Evolutionary conservation across 805 yeast species (phyloP).

Genomic region (Komagataella pastoris): DNA sequence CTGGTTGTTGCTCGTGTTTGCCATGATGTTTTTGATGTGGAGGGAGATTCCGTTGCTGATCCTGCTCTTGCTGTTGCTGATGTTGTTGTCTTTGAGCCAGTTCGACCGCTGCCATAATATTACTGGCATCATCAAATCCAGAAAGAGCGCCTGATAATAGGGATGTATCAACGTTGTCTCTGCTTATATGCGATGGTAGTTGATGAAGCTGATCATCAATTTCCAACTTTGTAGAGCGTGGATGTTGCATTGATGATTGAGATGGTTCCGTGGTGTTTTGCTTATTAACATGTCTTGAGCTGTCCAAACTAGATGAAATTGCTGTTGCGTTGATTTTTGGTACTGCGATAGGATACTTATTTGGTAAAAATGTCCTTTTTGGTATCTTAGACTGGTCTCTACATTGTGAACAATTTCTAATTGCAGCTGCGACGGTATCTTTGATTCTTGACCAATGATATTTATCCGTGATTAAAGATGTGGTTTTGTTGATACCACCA

Average conservation of each 20-base stretch:
- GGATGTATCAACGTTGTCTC: conserved; percentile 13
- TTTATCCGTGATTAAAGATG: conserved; percentile 60
- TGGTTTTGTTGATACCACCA: conserved; percentile 82
- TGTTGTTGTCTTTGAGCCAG: conserved; percentile 29
- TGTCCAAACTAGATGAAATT: neutral
- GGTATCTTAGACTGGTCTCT: conserved; percentile 24
- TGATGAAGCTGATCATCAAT: conserved; percentile 3
- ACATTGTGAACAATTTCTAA: conserved; percentile 67
- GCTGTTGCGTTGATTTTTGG: neutral
- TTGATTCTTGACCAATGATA: conserved; percentile 91
- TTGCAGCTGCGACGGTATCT: conserved; percentile 71
- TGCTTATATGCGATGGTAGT: conserved; percentile 6
- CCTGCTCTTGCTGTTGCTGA: conserved; percentile 4
- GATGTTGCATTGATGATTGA: neutral
- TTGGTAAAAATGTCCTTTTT: conserved; percentile 4
- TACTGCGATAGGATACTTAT: conserved; percentile 6
- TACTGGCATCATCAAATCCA: conserved; percentile 19
- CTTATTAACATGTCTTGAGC: neutral
- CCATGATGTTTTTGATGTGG: conserved; percentile 8
- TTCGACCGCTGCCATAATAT: conserved; percentile 47
- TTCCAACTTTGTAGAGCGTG: neutral
- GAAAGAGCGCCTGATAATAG: conserved; percentile 26
- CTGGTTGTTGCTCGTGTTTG: conserved; percentile 9
- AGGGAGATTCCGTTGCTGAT: conserved; percentile 7
- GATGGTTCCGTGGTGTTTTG: neutral